Evolutionary conservation across 495 filamentous ascomycete species (phyloP).

Genomic region (Annulohypoxylon maeteangense): DNA sequence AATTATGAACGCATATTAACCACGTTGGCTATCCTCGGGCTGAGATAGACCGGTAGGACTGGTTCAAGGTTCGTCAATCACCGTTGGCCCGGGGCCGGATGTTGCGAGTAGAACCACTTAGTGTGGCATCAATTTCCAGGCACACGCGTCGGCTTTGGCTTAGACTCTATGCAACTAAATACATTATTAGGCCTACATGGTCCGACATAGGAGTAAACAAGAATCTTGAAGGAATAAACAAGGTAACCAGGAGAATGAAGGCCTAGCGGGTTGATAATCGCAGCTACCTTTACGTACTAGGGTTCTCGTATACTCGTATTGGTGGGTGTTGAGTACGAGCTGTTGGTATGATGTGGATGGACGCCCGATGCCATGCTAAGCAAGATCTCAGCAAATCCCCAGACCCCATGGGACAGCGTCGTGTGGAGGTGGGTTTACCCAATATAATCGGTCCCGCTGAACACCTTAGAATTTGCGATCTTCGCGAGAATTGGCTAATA

Average conservation of each 20-base stretch:
- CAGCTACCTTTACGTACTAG: neutral
- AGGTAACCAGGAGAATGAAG: neutral
- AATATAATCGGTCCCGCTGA: neutral
- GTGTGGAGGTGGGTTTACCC: neutral
- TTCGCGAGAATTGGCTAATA: neutral
- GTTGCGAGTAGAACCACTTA: neutral
- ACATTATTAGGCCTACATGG: neutral
- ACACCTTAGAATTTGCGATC: neutral
- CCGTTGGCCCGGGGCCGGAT: neutral
- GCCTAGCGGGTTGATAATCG: neutral
- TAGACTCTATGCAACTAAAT: neutral
- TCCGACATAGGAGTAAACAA: constrained; percentile 13
- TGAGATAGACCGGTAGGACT: constrained; percentile 25
- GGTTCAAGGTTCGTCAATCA: neutral
- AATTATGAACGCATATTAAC: constrained; percentile 7
- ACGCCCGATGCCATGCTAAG: neutral
- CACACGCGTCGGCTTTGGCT: neutral
- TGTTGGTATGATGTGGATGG: too few species aligned
- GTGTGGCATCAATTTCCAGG: neutral
- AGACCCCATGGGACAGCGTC: neutral
- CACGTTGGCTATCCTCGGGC: constrained; percentile 22
- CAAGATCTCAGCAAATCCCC: neutral
- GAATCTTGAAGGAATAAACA: neutral
- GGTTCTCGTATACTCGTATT: neutral
- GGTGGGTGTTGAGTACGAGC: neutral